Evolutionary conservation across 257 asterid genomes (phyloP), one percentile per base, ranked within the genome.

Genomic region (Perilla frutescens): DNA sequence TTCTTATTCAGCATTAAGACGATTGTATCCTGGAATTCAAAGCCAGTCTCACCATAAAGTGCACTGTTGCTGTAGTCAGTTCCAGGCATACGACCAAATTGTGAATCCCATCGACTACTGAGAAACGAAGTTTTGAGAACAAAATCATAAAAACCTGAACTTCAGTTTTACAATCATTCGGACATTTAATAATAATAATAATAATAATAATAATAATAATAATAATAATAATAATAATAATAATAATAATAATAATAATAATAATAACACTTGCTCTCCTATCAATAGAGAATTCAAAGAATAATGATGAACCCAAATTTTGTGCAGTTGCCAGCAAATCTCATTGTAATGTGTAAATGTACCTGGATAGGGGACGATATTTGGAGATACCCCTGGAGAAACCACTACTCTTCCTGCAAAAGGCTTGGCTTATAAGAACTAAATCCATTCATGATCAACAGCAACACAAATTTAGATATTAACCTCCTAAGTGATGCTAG

Each of bases 341-440:
- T 26, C 13, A 61, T 39, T 50, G 6, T 63, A 55, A 47, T 11
- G 47, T 63, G 66, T 54, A 54, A 59, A 59, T 62, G 66, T 72
- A 94, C 99, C 99, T 90, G 81, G 99, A 90, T 55, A 90, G 95
- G 31, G 99, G 93, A 44, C 98, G 96, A 81, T 87, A 91, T 81
- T 91, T 94, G 80, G 99, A 90, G 50, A 85, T 81, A 34, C 99
- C 99, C 88, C 97, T 84, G 5, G 99, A 86, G 86, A 91, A 94
- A 61, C 99, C 99, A 80, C 99, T 92, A 73, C 99, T 94, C 84
- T 94, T 94, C 87, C 99, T 94, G 99, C 86, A 78, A 62, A 76
- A 63, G 64, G 70, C 55, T 31, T 76, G 73, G 58, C 68, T 68
- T 61, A 65, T 74, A 43, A 81, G 82, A 76, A 77, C 62, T 59